Percentiles rank a stretch among this genome's conserved stretches.
phyloP scores from a whole-genome alignment of 352 stramenopile genomes.

The Plasmopara viticola region DNA sequence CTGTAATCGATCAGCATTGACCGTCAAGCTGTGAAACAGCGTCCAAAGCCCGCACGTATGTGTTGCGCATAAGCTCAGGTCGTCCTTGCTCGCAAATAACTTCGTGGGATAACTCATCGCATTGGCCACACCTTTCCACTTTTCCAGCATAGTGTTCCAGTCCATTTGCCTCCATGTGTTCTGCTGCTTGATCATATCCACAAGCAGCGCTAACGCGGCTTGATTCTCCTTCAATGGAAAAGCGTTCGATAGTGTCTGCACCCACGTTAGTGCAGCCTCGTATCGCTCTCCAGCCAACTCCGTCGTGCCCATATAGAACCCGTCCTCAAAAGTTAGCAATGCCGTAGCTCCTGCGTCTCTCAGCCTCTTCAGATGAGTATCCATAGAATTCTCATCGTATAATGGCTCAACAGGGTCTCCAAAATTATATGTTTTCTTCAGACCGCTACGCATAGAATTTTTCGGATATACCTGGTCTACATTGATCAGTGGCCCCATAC shows the following conservation, averaged over 20 bases:
- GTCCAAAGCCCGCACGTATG: constrained; percentile 78
- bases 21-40: constrained; percentile 67
- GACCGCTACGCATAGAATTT: constrained; percentile 20
- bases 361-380: constrained; percentile 51
- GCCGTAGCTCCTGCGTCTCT: constrained; percentile 53
- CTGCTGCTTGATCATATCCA: constrained; percentile 27
- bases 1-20: constrained; percentile 25
- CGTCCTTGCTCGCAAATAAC: constrained; percentile 41
- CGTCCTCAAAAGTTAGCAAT: constrained; percentile 58
- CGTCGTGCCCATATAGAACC: constrained; percentile 56
- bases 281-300: constrained; percentile 50
- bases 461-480: constrained; percentile 39
- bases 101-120: constrained; percentile 49
- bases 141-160: constrained; percentile 45
- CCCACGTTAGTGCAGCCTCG: constrained; percentile 49
- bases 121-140: constrained; percentile 44
- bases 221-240: constrained; percentile 67
- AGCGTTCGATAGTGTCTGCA: constrained; percentile 35
- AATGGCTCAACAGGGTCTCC: constrained; percentile 32
- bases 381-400: constrained; percentile 18
- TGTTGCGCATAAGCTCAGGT: constrained; percentile 49
- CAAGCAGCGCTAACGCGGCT: constrained; percentile 37
- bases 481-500: constrained; percentile 43
- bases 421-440: constrained; percentile 39
- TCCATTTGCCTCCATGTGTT: constrained; percentile 34